Conservation (phyloP, 202 grass and related monocot genomes). For the Panicum hallii region DNA sequence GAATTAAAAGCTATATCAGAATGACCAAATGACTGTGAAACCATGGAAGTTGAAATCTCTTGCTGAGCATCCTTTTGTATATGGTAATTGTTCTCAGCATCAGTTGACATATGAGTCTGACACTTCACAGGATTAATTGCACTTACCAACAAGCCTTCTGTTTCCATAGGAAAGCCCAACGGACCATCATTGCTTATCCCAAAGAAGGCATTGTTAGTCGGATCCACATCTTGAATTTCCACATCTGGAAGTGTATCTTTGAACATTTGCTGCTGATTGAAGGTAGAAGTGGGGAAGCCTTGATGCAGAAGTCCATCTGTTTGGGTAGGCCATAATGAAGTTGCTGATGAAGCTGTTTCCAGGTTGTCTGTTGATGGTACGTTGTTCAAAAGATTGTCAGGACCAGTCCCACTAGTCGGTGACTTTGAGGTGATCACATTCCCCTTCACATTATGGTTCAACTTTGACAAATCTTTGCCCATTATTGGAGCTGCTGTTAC, state of each 20-base stretch:
- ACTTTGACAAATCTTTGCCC: slow-evolving; percentile 56
- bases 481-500: slow-evolving; percentile 50
- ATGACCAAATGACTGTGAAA: slow-evolving; percentile 96
- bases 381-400: slow-evolving; percentile 71
- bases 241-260: slow-evolving; percentile 63
- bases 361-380: slow-evolving; percentile 70
- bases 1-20: slow-evolving; percentile 96
- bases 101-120: slow-evolving; percentile 69
- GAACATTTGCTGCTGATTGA: slow-evolving; percentile 71
- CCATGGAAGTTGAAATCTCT: slow-evolving; percentile 96
- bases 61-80: slow-evolving; percentile 79
- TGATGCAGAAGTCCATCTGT: slow-evolving; percentile 81
- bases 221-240: slow-evolving; percentile 76
- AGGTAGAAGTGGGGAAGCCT: slow-evolving; percentile 64
- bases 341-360: slow-evolving; percentile 90
- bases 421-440: slow-evolving; percentile 59
- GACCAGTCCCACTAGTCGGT: slow-evolving; percentile 54
- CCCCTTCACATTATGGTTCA: slow-evolving; percentile 64
- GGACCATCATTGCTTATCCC: slow-evolving; percentile 75
- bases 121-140: slow-evolving; percentile 76
- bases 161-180: slow-evolving; percentile 75
- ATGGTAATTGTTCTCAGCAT: slow-evolving; percentile 70
- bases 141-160: slow-evolving; percentile 78
- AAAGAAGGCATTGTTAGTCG: slow-evolving; percentile 79
- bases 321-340: slow-evolving; percentile 83